phyloP scores from a whole-genome alignment of 2,329 filamentous ascomycete species.

The Dendrostoma leiphaemia region DNA sequence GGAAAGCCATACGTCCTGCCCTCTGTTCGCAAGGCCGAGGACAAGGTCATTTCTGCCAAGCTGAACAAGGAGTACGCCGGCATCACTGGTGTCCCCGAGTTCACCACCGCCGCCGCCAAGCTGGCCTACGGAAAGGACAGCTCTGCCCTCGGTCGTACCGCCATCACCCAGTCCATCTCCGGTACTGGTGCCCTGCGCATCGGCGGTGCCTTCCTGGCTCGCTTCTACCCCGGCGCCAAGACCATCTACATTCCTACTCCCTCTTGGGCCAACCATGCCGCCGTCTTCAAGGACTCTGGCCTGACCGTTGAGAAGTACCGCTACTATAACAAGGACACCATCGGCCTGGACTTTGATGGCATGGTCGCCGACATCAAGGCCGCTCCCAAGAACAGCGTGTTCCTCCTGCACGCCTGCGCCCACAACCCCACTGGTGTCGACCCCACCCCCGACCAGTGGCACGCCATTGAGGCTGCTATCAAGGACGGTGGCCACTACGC shows the following conservation, averaged over 20 bases:
- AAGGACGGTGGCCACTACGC: slow-evolving; percentile 86
- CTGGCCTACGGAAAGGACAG: slow-evolving; percentile 88
- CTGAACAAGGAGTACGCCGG: slow-evolving; percentile 97
- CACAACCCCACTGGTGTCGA: slow-evolving; percentile 98
- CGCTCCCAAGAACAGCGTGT: slow-evolving; percentile 81
- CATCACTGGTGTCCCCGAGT: slow-evolving; percentile 92
- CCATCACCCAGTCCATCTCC: slow-evolving; percentile 96
- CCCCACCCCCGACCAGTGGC: slow-evolving; percentile 89
- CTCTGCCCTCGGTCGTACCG: slow-evolving; percentile 72
- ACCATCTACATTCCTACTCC: slow-evolving; percentile 95
- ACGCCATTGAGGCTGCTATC: slow-evolving; percentile 80
- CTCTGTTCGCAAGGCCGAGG: slow-evolving; percentile 85
- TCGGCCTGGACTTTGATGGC: slow-evolving; percentile 95
- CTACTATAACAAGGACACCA: slow-evolving; percentile 99
- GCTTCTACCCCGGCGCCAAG: slow-evolving; percentile 89
- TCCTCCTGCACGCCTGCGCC: slow-evolving; percentile 94
- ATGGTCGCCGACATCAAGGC: slow-evolving; percentile 87
- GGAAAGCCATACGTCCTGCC: slow-evolving; percentile 98
- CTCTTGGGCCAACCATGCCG: slow-evolving; percentile 97
- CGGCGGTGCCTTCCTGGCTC: slow-evolving; percentile 86
- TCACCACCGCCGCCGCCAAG: slow-evolving; percentile 87
- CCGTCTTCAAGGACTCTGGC: slow-evolving; percentile 91
- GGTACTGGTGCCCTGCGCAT: slow-evolving; percentile 95
- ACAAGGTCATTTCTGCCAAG: slow-evolving; percentile 73
- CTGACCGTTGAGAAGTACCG: slow-evolving; percentile 92